A percentile compares a stretch with the other conserved stretches of the same genome.
Conservation (phyloP, 1,139 yeast species). For the Magnusiomyces tetraspermus region DNA sequence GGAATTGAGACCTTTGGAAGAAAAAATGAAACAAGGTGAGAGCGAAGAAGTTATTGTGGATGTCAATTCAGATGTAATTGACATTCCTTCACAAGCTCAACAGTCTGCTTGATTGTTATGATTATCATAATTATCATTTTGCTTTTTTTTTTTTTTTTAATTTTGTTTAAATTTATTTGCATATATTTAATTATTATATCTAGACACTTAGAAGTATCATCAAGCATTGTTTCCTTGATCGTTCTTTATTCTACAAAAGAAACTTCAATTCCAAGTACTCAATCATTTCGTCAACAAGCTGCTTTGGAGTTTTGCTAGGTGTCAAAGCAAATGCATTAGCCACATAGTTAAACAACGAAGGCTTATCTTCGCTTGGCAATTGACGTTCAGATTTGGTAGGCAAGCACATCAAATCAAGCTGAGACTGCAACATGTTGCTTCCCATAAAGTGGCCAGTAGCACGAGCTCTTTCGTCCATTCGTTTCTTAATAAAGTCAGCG, state of each 20-base stretch:
- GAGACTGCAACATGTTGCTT: constrained; percentile 70
- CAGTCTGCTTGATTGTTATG: background rate
- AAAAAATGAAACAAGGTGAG: background rate
- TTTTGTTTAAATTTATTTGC: background rate
- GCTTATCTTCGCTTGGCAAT: background rate
- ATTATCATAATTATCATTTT: too few species aligned
- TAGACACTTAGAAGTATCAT: background rate
- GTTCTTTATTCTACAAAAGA: background rate
- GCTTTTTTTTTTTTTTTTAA: too few species aligned
- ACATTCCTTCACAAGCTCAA: background rate
- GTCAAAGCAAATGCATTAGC: background rate
- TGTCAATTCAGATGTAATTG: background rate
- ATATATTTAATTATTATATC: too few species aligned
- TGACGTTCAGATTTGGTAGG: constrained; percentile 34
- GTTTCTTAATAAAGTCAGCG: constrained; percentile 47
- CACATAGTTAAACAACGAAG: background rate
- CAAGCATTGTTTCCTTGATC: background rate
- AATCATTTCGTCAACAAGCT: constrained; percentile 12
- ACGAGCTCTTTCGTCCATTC: constrained; percentile 35
- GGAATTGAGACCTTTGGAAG: background rate
- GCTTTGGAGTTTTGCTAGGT: constrained; percentile 14
- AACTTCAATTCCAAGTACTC: background rate
- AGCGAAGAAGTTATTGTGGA: too few species aligned
- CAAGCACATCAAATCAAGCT: constrained; percentile 61
- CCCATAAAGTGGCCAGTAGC: constrained; percentile 69